Evolutionary conservation across 495 filamentous ascomycete species (phyloP).

Genomic region (Podospora didyma): DNA sequence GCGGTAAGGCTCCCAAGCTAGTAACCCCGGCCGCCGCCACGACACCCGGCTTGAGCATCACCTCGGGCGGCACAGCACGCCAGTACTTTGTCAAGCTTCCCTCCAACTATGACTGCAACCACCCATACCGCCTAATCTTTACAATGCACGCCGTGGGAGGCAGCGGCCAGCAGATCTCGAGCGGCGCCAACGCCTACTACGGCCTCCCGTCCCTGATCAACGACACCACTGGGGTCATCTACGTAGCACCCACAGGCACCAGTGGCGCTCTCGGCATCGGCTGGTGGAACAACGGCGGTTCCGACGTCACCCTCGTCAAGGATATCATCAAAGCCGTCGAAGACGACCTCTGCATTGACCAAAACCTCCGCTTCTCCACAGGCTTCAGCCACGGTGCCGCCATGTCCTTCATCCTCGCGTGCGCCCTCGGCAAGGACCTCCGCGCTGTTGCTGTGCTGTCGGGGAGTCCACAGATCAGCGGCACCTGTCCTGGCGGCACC

Average conservation of each 20-base stretch:
- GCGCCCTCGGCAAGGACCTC: slow-evolving; percentile 35
- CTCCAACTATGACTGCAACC: slow-evolving; percentile 38
- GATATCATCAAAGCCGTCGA: slow-evolving; percentile 33
- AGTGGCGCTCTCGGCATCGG: slow-evolving; percentile 19
- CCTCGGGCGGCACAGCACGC: slow-evolving; percentile 15
- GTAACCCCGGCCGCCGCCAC: slow-evolving; percentile 7
- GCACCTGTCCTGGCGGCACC: no score
- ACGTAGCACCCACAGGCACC: slow-evolving; percentile 41
- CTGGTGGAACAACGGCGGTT: slow-evolving; percentile 40
- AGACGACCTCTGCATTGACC: slow-evolving; percentile 40
- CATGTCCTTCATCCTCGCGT: slow-evolving; percentile 45
- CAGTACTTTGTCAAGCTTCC: slow-evolving; percentile 39
- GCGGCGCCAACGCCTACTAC: slow-evolving; percentile 34
- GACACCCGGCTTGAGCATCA: slow-evolving; percentile 10
- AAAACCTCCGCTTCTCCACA: slow-evolving; percentile 37
- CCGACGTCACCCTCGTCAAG: slow-evolving; percentile 41
- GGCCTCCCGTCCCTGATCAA: slow-evolving; percentile 34
- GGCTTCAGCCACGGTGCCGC: slow-evolving; percentile 48
- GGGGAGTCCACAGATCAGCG: slow-evolving; percentile 19
- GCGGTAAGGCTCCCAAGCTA: slow-evolving; percentile 12
- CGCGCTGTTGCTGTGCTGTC: slow-evolving; percentile 43
- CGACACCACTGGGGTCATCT: slow-evolving; percentile 36
- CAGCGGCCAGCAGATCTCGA: slow-evolving; percentile 28
- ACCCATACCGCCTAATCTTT: slow-evolving; percentile 41
- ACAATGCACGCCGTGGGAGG: slow-evolving; percentile 38